Evolutionary conservation across 1,284 basidiomycete species (phyloP).

Genomic region (Ganoderma meredithae): DNA sequence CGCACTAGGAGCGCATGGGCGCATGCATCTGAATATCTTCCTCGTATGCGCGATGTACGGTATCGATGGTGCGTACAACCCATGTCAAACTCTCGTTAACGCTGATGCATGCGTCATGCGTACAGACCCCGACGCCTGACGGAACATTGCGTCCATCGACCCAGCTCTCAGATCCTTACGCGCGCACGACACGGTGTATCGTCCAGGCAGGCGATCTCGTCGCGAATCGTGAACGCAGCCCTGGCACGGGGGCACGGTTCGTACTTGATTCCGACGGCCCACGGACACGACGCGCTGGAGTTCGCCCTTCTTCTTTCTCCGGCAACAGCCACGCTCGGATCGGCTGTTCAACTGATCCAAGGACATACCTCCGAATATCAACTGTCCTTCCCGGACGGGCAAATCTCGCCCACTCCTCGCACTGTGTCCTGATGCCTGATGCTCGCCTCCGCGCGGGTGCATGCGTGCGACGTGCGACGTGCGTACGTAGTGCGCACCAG

Average conservation of each 20-base stretch:
- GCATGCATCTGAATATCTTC: neutral
- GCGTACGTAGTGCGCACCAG: neutral
- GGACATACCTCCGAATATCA: slow-evolving; percentile 8
- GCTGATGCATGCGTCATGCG: neutral
- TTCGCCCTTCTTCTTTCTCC: neutral
- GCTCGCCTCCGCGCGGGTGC: neutral
- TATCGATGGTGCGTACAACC: slow-evolving; percentile 2
- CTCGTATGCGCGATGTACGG: neutral
- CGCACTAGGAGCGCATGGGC: neutral
- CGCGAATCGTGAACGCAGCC: neutral
- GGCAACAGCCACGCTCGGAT: slow-evolving; percentile 11
- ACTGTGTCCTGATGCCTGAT: neutral
- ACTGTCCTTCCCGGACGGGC: slow-evolving; percentile 9
- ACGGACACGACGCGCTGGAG: neutral
- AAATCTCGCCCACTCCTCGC: neutral
- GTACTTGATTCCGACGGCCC: neutral
- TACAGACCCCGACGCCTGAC: neutral
- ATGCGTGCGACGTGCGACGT: neutral
- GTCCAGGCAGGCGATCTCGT: slow-evolving; percentile 1
- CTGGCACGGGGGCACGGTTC: neutral
- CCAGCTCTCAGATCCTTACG: neutral
- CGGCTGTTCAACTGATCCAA: slow-evolving; percentile 17
- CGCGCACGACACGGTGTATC: neutral
- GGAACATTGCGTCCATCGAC: neutral
- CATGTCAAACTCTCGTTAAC: neutral